Evolutionary conservation across 805 yeast species (phyloP).

Genomic region (Brettanomyces sp.): DNA sequence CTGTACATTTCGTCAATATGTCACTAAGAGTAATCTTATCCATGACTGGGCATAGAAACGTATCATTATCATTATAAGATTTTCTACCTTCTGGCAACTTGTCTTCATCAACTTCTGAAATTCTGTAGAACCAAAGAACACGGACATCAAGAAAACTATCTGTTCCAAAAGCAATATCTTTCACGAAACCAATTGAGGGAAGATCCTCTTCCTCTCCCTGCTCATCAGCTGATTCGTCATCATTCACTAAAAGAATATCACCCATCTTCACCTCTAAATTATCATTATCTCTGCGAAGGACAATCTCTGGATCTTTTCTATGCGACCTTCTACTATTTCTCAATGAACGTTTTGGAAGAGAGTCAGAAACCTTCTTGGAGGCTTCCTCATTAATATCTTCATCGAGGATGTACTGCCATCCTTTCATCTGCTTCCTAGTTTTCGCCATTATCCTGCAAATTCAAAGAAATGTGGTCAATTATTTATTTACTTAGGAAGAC

Average conservation of each 20-base stretch:
- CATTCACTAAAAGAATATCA: conserved; percentile 31
- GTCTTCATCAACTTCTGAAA: conserved; percentile 28
- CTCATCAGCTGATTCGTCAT: neutral
- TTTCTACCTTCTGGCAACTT: conserved; percentile 18
- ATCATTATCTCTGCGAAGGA: conserved; percentile 35
- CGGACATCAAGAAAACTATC: conserved; percentile 37
- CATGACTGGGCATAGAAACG: conserved; percentile 44
- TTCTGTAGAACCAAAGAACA: conserved; percentile 39
- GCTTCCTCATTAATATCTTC: conserved; percentile 1
- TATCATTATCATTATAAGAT: conserved; percentile 30
- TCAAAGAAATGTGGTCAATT: no score
- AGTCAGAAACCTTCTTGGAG: conserved; percentile 3
- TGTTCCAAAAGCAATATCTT: conserved; percentile 43
- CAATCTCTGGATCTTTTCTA: conserved; percentile 8
- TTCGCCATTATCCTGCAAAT: conserved; percentile 16
- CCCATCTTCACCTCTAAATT: conserved; percentile 43
- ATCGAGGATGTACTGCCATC: conserved; percentile 26
- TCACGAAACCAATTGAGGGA: conserved; percentile 38
- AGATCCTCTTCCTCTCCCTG: conserved; percentile 21
- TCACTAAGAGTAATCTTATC: conserved; percentile 34
- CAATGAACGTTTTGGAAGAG: conserved; percentile 8
- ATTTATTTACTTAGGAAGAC: no score
- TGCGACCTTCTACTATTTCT: conserved; percentile 14
- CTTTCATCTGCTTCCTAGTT: conserved; percentile 20
- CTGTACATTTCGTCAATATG: conserved; percentile 35